Evolutionary conservation across 2,329 filamentous ascomycete genomes (phyloP).

Genomic region (Nemania abortiva): DNA sequence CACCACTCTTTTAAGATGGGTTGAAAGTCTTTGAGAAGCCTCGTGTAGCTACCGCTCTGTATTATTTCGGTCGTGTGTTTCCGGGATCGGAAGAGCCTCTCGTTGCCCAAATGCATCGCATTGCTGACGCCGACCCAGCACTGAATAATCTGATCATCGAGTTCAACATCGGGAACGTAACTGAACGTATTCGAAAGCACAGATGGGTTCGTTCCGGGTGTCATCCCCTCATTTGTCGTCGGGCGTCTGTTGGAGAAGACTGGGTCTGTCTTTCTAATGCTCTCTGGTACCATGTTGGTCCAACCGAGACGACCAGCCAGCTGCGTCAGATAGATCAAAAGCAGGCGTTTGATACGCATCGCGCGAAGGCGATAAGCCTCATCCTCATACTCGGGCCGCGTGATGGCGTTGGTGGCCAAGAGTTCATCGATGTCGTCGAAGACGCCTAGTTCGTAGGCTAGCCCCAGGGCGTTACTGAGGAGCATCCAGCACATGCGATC

Average conservation of each 20-base stretch:
- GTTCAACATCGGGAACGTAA: conserved; percentile 74
- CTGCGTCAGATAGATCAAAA: conserved; percentile 92
- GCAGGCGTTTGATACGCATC: conserved; percentile 83
- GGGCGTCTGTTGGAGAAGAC: conserved; percentile 65
- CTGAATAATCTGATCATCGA: conserved; percentile 79
- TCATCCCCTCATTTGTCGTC: conserved; percentile 66
- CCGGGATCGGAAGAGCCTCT: conserved; percentile 86
- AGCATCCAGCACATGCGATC: conserved; percentile 99
- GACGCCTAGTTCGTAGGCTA: conserved; percentile 93
- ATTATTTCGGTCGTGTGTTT: conserved; percentile 91
- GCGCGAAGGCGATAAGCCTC: conserved; percentile 82
- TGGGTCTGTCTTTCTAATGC: conserved; percentile 68
- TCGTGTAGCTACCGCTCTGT: conserved; percentile 84
- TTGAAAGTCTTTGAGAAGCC: conserved; percentile 83
- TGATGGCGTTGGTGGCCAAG: conserved; percentile 69
- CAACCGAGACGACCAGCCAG: conserved; percentile 92
- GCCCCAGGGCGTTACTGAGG: conserved; percentile 86
- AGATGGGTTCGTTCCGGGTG: conserved; percentile 70
- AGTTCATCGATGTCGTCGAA: conserved; percentile 89
- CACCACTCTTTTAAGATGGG: conserved; percentile 84
- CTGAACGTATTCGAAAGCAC: conserved; percentile 70
- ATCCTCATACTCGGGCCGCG: conserved; percentile 76
- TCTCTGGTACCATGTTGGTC: conserved; percentile 90
- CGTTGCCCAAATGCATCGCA: conserved; percentile 91
- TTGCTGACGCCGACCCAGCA: conserved; percentile 96